Evolutionary conservation across 192 early-diverging fungal genomes (phyloP).

Genomic region (Backusella sp.): DNA sequence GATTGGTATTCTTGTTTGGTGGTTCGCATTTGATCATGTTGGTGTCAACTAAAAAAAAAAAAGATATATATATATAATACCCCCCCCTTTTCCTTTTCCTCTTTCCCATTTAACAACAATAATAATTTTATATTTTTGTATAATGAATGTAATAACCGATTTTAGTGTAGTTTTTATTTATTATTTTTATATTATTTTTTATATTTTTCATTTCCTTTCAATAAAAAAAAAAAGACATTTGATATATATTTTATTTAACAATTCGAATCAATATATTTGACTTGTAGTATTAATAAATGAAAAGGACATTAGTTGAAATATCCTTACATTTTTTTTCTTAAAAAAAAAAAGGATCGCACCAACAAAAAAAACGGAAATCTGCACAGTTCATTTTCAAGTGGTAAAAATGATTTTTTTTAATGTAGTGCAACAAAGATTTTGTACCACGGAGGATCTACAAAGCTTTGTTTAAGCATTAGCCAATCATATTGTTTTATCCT

Average conservation of each 20-base stretch:
- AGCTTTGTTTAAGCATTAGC: neutral
- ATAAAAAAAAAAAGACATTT: neutral
- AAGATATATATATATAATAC: neutral
- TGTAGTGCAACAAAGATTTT: slow-evolving; percentile 1
- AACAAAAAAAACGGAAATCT: neutral
- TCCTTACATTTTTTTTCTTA: no score
- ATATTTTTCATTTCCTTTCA: neutral
- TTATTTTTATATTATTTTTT: neutral
- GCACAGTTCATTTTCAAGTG: neutral
- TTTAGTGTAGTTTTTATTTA: slow-evolving; percentile 3
- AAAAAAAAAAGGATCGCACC: no score
- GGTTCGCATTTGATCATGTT: slow-evolving; percentile 36
- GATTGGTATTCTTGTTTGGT: slow-evolving; percentile 32
- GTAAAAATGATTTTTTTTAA: neutral
- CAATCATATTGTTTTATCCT: neutral
- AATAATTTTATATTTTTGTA: neutral
- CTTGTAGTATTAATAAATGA: neutral
- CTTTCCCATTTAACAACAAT: neutral
- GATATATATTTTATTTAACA: neutral
- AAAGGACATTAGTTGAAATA: neutral
- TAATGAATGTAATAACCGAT: neutral
- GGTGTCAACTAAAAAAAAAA: slow-evolving; percentile 20
- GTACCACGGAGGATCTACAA: neutral
- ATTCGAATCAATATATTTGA: neutral
- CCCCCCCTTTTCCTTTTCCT: no score